phyloP scores from a whole-genome alignment of 805 yeast species.

The Candida bentonensis region DNA sequence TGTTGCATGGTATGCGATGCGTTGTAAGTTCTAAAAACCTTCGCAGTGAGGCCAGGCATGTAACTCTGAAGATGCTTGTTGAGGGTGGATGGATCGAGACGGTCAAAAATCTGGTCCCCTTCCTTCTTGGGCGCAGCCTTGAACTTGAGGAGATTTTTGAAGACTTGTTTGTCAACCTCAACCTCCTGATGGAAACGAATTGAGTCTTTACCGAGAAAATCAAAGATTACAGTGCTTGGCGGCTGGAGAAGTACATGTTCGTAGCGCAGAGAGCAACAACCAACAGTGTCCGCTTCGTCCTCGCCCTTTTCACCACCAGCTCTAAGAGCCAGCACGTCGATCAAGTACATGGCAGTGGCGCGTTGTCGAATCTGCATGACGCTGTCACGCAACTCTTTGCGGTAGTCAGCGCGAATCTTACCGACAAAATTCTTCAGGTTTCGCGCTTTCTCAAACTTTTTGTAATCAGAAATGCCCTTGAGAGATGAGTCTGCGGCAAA shows the following conservation, averaged over 20 bases:
- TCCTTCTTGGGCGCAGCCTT: slow-evolving; percentile 80
- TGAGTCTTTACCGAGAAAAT: slow-evolving; percentile 91
- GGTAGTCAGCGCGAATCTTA: slow-evolving; percentile 62
- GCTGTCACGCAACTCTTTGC: slow-evolving; percentile 50
- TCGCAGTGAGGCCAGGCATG: slow-evolving; percentile 89
- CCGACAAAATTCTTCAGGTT: slow-evolving; percentile 63
- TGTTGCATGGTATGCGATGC: slow-evolving; percentile 97
- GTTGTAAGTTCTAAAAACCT: slow-evolving; percentile 93
- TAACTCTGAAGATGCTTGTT: slow-evolving; percentile 80
- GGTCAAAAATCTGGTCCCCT: slow-evolving; percentile 86
- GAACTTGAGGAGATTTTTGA: slow-evolving; percentile 74
- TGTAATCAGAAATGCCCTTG: slow-evolving; percentile 82
- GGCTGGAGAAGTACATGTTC: slow-evolving; percentile 82
- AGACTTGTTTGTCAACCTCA: slow-evolving; percentile 82
- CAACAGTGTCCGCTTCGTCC: slow-evolving; percentile 96
- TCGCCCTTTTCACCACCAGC: slow-evolving; percentile 97
- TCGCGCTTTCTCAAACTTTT: slow-evolving; percentile 88
- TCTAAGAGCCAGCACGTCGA: slow-evolving; percentile 87
- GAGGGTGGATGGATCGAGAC: slow-evolving; percentile 69
- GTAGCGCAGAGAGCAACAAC: slow-evolving; percentile 85
- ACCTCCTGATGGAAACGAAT: slow-evolving; percentile 86
- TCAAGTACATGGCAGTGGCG: slow-evolving; percentile 86
- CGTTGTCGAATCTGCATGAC: slow-evolving; percentile 79
- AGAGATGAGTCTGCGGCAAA: slow-evolving; percentile 83
- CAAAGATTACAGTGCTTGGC: slow-evolving; percentile 76